phyloP scores from a whole-genome alignment of 768 basidiomycete species.

The Pisolithus microcarpus region DNA sequence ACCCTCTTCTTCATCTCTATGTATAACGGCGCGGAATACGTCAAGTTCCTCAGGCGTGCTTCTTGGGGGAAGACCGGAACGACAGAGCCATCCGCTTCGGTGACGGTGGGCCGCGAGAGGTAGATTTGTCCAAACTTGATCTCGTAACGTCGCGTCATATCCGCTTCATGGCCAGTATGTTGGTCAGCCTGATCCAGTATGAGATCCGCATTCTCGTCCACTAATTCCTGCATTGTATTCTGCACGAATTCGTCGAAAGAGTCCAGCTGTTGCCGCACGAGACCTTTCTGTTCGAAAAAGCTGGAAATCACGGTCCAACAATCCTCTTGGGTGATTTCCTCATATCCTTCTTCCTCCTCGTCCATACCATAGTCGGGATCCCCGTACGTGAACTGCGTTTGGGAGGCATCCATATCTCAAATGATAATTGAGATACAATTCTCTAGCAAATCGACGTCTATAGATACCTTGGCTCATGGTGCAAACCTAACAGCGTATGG shows the following conservation, averaged over 20 bases:
- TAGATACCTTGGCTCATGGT: slow-evolving; percentile 28
- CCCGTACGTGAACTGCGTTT: slow-evolving; percentile 48
- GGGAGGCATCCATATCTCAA: slow-evolving; percentile 42
- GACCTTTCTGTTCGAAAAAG: slow-evolving; percentile 96
- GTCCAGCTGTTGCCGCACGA: slow-evolving; percentile 95
- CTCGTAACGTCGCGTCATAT: slow-evolving; percentile 88
- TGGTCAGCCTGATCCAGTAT: slow-evolving; percentile 96
- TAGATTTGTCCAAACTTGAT: slow-evolving; percentile 98
- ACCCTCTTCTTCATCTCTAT: slow-evolving; percentile 92
- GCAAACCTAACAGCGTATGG: not conserved
- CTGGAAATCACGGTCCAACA: slow-evolving; percentile 94
- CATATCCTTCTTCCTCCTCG: slow-evolving; percentile 49
- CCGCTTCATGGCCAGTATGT: slow-evolving; percentile 81
- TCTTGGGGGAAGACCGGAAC: slow-evolving; percentile 96
- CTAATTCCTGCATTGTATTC: slow-evolving; percentile 98
- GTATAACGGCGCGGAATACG: slow-evolving; percentile 92
- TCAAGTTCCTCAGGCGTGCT: slow-evolving; percentile 88
- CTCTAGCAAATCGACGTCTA: slow-evolving; percentile 12
- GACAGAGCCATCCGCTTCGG: slow-evolving; percentile 91
- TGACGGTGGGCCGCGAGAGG: slow-evolving; percentile 88
- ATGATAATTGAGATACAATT: slow-evolving; percentile 28
- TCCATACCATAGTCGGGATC: slow-evolving; percentile 52
- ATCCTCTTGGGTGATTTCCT: slow-evolving; percentile 86
- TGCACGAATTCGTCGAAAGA: slow-evolving; percentile 99
- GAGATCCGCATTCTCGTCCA: slow-evolving; percentile 93